phyloP scores from a whole-genome alignment of 2,329 filamentous ascomycete species.

The Fusarium nelsonii region DNA sequence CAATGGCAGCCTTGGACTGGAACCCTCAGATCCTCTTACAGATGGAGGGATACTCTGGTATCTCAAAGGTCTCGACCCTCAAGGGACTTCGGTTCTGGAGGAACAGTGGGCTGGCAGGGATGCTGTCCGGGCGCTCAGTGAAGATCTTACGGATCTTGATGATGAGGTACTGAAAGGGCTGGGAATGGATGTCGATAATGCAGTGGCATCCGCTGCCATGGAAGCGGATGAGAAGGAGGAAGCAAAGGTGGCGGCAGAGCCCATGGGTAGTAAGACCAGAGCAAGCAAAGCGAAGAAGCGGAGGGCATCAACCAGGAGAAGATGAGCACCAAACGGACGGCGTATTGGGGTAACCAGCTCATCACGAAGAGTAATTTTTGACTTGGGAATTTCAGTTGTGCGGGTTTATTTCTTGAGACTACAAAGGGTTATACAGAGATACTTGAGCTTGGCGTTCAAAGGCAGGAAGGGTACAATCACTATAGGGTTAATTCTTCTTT shows the following conservation, averaged over 20 bases:
- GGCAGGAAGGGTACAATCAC: constrained; percentile 33
- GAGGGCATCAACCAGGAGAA: constrained; percentile 53
- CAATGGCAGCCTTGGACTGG: constrained; percentile 66
- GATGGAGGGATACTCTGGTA: constrained; percentile 91
- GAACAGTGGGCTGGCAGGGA: constrained; percentile 76
- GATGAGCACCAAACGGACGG: constrained; percentile 41
- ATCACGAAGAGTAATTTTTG: constrained; percentile 22
- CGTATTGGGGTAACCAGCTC: constrained; percentile 19
- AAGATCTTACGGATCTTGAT: constrained; percentile 91
- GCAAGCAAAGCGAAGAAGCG: constrained; percentile 51
- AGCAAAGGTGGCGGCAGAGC: constrained; percentile 32
- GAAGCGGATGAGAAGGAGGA: constrained; percentile 46
- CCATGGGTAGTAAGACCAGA: constrained; percentile 47
- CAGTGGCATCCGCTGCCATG: constrained; percentile 47
- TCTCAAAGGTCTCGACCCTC: constrained; percentile 80
- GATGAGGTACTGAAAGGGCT: constrained; percentile 87
- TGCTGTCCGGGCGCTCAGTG: constrained; percentile 76
- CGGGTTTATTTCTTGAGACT: constrained; percentile 30
- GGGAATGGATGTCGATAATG: constrained; percentile 65
- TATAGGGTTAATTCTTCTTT: constrained; percentile 25
- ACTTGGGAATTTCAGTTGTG: constrained; percentile 14
- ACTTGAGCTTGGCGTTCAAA: constrained; percentile 47
- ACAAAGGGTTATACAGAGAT: constrained; percentile 41
- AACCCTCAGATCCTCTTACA: constrained; percentile 66
- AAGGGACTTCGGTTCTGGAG: constrained; percentile 82